Base-by-base conservation (phyloP, 2,329 filamentous ascomycete species). In the Calonectria hawksworthii region DNA sequence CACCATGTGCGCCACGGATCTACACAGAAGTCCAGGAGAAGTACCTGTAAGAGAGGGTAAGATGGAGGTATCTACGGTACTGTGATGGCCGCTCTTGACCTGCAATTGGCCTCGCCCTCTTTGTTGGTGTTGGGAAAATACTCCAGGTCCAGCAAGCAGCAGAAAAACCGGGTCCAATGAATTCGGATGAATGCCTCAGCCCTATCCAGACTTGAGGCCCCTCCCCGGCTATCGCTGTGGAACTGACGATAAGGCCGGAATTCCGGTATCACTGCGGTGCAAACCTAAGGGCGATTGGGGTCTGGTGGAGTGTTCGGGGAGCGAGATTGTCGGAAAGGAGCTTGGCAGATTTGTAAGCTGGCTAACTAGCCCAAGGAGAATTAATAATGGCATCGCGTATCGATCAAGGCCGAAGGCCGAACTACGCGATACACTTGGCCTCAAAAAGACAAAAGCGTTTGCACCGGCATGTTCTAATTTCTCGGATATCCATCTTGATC, bases 351-450 rank as follows among this genome's bases (percentile, higher is more conserved):
- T 63, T 41, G 56, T 63, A 63, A 63, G 56, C 56, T 21, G 4
- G 36, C 23, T 26, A 63, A 63, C 36, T 41, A 28, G 56, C 56
- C 56, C 23, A 23, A 61, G n/a, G 3, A 26, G 10, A n/a, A 65
- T 65, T 65, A 65, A 50, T 65, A 65, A 65, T 65, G 16, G 2
- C 41, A 18, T 65, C 41, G 61, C 61, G 38, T 50, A 32, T 50
- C 41, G 61, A 34, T 28, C 44, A 50, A 65, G 18, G 13, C 61
- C 61, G 61, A 65, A 65, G 41, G 41, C 61, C 61, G 61, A 65
- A 28, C 61, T 26, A 11, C 2, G 16, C 26, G 14, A n/a, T 28
- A 6, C 61, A 9, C 9, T n/a, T 65, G 10, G 8, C 41, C 18
- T 34, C 13, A 65, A 28, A 47, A 65, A 34, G 44, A 38, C 4